A percentile compares a stretch with the other conserved stretches of the same genome.
These are phyloP conservation scores for Acanthamoeba healyi DNA, from an alignment of 208 protist species.

Conservation along the genomic window DNA sequence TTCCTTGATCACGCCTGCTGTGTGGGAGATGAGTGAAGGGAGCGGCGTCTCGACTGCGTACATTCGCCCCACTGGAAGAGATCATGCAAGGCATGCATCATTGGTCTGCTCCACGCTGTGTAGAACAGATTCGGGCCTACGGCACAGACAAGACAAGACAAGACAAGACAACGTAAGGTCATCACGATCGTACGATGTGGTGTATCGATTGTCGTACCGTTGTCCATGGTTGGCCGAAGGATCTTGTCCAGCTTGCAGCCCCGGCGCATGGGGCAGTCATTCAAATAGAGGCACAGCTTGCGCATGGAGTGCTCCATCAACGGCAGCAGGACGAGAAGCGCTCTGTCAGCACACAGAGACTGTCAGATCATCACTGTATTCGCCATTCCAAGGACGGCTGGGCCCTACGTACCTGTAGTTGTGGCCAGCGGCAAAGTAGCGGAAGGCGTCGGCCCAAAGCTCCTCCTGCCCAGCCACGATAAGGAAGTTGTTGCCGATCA, in stretches of 20 bases:
- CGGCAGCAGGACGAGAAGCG: slow-evolving; percentile 20
- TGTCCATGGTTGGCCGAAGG: slow-evolving; percentile 57
- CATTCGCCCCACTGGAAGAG: slow-evolving; percentile 62
- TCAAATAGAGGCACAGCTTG: slow-evolving; percentile 65
- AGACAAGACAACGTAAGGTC: no score
- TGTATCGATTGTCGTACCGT: not conserved
- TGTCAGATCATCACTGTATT: not conserved
- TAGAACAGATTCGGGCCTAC: slow-evolving; percentile 62
- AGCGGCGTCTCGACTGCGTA: no score
- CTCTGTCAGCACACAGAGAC: not conserved
- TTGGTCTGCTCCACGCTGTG: not conserved
- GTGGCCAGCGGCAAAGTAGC: slow-evolving; percentile 20
- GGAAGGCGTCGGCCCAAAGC: slow-evolving; percentile 41
- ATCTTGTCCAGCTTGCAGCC: slow-evolving; percentile 73
- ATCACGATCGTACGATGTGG: no score
- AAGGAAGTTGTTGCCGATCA: slow-evolving; percentile 24
- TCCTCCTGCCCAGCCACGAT: slow-evolving; percentile 66
- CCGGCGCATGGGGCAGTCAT: not conserved
- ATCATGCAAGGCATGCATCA: slow-evolving; percentile 66
- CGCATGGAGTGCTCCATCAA: slow-evolving; percentile 68
- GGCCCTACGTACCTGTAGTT: slow-evolving; percentile 22
- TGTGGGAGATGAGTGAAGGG: not conserved
- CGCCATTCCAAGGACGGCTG: not conserved
- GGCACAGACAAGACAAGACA: not conserved
- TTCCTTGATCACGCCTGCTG: not conserved